These are phyloP conservation scores for Termitomyces sp. DNA, from an alignment of 768 basidiomycete species.

Conservation along the genomic window DNA sequence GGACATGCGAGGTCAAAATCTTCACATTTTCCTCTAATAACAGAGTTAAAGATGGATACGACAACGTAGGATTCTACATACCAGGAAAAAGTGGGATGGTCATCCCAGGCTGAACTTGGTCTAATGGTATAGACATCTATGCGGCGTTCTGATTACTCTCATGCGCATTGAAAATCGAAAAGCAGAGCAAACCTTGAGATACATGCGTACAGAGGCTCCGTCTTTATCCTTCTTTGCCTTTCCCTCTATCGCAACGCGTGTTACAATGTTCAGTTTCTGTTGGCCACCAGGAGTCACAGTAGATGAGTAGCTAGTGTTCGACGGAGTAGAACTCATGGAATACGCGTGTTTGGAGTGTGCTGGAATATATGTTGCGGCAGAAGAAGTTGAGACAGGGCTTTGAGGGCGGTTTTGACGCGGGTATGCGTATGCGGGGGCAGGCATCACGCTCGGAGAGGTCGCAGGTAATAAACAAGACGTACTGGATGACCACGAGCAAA, in stretches of 20 bases:
- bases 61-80: constrained; percentile 24
- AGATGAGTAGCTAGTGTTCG: constrained; percentile 39
- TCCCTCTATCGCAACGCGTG: constrained; percentile 72
- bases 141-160: background rate
- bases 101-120: constrained; percentile 61
- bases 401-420: constrained; percentile 14
- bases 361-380: constrained; percentile 9
- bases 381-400: constrained; percentile 12
- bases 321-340: constrained; percentile 19
- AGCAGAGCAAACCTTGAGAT: constrained; percentile 58
- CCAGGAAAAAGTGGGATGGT: constrained; percentile 74
- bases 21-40: constrained; percentile 74
- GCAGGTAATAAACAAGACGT: background rate
- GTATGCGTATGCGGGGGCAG: constrained; percentile 11
- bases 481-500: background rate
- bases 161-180: background rate
- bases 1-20: constrained; percentile 67
- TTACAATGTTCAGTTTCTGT: constrained; percentile 63
- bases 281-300: constrained; percentile 42
- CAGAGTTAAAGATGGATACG: background rate
- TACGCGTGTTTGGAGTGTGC: constrained; percentile 17
- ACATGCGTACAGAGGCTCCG: constrained; percentile 68
- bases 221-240: constrained; percentile 64
- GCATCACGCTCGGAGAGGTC: constrained; percentile 7
- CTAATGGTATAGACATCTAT: constrained; percentile 68